These are phyloP conservation scores for Parietaria judaica DNA, from an alignment of 306 rosid species.

Conservation along the genomic window DNA sequence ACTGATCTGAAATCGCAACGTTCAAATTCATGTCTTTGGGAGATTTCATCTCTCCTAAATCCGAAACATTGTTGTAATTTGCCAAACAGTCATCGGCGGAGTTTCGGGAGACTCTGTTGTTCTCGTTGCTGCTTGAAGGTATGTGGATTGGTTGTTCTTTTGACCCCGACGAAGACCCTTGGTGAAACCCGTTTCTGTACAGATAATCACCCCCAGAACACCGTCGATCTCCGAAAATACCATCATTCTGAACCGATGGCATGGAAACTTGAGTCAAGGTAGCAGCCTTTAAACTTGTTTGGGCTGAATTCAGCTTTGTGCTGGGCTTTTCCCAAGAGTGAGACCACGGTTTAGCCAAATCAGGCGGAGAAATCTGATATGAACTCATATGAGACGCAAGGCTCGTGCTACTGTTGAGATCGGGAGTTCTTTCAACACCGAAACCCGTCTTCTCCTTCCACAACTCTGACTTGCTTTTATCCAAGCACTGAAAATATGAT, in stretches of 20 bases:
- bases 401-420: conserved; percentile 35
- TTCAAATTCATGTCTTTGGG: conserved; percentile 63
- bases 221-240: conserved; percentile 53
- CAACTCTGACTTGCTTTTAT: conserved; percentile 35
- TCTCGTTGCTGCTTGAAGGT: conserved; percentile 43
- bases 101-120: conserved; percentile 34
- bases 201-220: conserved; percentile 44
- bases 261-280: conserved; percentile 41
- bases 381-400: conserved; percentile 33
- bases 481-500: conserved; percentile 30
- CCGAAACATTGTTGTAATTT: conserved; percentile 37
- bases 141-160: conserved; percentile 44
- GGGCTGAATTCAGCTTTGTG: conserved; percentile 46
- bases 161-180: conserved; percentile 49
- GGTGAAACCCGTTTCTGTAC: conserved; percentile 49
- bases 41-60: conserved; percentile 39
- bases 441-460: conserved; percentile 50
- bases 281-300: conserved; percentile 36
- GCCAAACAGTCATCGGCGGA: conserved; percentile 30
- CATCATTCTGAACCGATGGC: conserved; percentile 49
- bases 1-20: conserved; percentile 44
- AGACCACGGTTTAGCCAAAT: conserved; percentile 52
- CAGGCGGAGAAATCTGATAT: conserved; percentile 33
- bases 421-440: conserved; percentile 43
- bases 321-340: conserved; percentile 65